These are phyloP conservation scores for Hyphodiscus hymeniophilus DNA, from an alignment of 495 filamentous ascomycete species.

Conservation along the genomic window DNA sequence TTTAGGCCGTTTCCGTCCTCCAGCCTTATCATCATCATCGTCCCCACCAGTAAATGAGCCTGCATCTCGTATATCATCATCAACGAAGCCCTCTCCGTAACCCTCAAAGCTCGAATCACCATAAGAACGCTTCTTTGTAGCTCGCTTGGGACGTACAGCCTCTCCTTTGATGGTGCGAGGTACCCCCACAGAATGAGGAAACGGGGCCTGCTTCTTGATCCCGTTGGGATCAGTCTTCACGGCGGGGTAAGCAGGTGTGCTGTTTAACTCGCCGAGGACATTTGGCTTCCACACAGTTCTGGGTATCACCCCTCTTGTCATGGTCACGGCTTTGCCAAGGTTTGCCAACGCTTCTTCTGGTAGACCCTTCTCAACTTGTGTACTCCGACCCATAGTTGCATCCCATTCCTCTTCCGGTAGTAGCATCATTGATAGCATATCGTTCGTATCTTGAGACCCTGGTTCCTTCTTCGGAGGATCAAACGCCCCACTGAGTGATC, in stretches of 20 bases:
- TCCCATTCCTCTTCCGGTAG: constrained; percentile 50
- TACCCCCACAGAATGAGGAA: constrained; percentile 5
- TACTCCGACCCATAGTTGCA: constrained; percentile 34
- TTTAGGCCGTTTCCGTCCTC: constrained; percentile 43
- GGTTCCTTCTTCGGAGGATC: constrained; percentile 39
- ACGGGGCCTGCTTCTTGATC: constrained; percentile 6
- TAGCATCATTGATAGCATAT: constrained; percentile 37
- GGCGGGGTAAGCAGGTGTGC: constrained; percentile 23
- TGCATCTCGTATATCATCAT: constrained; percentile 37
- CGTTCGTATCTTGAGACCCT: constrained; percentile 23
- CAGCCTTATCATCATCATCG: constrained; percentile 40
- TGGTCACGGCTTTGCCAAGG: constrained; percentile 36
- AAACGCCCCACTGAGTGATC: constrained; percentile 41
- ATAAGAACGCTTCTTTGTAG: constrained; percentile 42
- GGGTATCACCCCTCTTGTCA: constrained; percentile 39
- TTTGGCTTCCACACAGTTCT: constrained; percentile 40
- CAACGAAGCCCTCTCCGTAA: constrained; percentile 45
- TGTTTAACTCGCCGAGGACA: constrained; percentile 42
- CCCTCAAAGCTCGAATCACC: constrained; percentile 49
- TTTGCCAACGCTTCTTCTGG: constrained; percentile 23
- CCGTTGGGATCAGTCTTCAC: constrained; percentile 17
- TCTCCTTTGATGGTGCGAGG: constrained; percentile 16
- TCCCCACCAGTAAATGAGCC: constrained; percentile 46
- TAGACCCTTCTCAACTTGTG: constrained; percentile 44
- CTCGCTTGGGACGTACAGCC: constrained; percentile 31